Percentiles rank a stretch among this genome's conserved stretches.
phyloP scores from a whole-genome alignment of 2,329 filamentous ascomycete species.

The Fusarium sacchari region DNA sequence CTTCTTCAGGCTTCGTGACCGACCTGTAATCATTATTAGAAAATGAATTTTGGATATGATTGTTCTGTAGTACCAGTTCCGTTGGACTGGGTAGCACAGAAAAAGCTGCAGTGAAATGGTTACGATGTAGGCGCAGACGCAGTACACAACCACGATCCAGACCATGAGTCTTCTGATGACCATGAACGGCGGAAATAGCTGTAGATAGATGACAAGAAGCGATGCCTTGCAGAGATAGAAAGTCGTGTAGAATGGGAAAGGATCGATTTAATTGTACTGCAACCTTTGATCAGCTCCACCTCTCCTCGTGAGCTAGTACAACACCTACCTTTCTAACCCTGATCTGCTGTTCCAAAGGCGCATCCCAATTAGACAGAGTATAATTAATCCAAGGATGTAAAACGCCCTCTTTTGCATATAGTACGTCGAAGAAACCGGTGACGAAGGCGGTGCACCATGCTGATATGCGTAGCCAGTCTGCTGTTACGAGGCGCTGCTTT shows the following conservation, averaged over 20 bases:
- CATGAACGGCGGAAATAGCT: constrained; percentile 33
- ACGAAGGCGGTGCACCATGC: constrained; percentile 14
- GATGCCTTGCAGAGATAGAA: constrained; percentile 35
- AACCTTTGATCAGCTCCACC: not conserved
- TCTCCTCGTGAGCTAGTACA: rapidly evolving
- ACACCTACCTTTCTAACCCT: not conserved
- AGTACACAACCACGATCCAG: constrained; percentile 8
- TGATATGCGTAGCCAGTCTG: constrained; percentile 12
- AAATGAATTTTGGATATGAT: rapidly evolving
- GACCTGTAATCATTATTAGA: not conserved
- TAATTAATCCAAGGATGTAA: constrained; percentile 7
- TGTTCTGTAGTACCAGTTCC: constrained; percentile 17
- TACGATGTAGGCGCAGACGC: not conserved
- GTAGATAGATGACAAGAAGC: constrained; percentile 24
- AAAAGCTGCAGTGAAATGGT: constrained; percentile 8
- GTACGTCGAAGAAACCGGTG: constrained; percentile 2
- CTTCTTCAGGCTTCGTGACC: not conserved
- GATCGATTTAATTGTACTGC: constrained; percentile 2
- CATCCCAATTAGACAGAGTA: constrained; percentile 13
- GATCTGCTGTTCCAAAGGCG: not conserved
- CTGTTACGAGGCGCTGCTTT: constrained; percentile 2
- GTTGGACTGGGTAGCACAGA: constrained; percentile 19
- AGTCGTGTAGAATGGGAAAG: constrained; percentile 22
- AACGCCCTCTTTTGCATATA: not conserved
- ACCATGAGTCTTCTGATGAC: constrained; percentile 4